Evolutionary conservation across 2,329 filamentous ascomycete species (phyloP).

Genomic region (Plectosphaerella sp.): DNA sequence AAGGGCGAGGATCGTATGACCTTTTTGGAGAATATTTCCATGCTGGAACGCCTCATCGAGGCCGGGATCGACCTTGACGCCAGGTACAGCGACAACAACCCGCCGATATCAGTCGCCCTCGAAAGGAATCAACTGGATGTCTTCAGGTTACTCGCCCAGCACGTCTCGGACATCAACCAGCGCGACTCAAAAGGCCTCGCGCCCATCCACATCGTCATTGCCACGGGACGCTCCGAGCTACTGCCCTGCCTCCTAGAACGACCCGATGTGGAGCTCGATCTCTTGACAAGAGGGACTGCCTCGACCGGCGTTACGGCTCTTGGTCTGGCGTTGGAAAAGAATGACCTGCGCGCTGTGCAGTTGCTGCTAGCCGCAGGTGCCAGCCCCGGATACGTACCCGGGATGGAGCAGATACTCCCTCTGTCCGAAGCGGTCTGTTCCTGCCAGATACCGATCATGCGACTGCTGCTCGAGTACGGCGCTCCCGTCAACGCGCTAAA

Average conservation of each 20-base stretch:
- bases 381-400: slow-evolving; percentile 8
- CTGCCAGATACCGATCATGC: background rate
- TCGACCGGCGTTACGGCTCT: slow-evolving; percentile 10
- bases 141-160: slow-evolving; percentile 6
- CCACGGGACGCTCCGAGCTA: slow-evolving; percentile 10
- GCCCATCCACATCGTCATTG: slow-evolving; percentile 10
- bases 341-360: slow-evolving; percentile 9
- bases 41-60: slow-evolving; percentile 1
- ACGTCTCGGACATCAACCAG: slow-evolving; percentile 4
- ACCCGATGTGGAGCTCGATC: slow-evolving; percentile 5
- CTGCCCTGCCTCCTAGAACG: slow-evolving; percentile 4
- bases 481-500: slow-evolving; percentile 7
- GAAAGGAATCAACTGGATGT: slow-evolving; percentile 6
- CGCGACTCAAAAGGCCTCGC: slow-evolving; percentile 11
- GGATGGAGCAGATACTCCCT: background rate
- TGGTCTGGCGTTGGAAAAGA: slow-evolving; percentile 11
- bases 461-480: slow-evolving; percentile 7
- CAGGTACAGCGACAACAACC: background rate
- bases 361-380: slow-evolving; percentile 15
- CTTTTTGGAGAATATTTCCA: background rate
- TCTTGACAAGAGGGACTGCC: background rate
- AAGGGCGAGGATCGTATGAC: background rate
- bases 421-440: slow-evolving; percentile 2
- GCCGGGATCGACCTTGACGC: slow-evolving; percentile 1
- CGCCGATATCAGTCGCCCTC: slow-evolving; percentile 10